Evolutionary conservation across 2,329 filamentous ascomycete genomes (phyloP), one percentile per base, ranked within the genome.

Genomic region (Clathrospora elynae): DNA sequence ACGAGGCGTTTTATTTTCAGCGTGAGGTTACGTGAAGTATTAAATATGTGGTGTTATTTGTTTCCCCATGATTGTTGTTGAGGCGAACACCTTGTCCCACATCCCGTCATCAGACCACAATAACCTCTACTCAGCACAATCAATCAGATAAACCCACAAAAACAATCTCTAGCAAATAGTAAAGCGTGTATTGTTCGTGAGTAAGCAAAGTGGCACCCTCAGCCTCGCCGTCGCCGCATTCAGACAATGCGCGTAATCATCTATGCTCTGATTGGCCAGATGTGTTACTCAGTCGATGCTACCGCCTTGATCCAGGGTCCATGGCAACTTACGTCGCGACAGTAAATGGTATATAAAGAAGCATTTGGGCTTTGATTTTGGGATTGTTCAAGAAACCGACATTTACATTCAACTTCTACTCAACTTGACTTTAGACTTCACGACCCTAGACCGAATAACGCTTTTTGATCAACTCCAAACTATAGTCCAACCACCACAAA

Each of bases 171-270:
- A 55, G 44, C 60, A 53, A 64, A 62, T 66, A 28, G 31, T 18
- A 50, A 20, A 7, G 28, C 29, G 38, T 28, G 30, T 16, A 60
- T 56, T 52, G 42, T 33, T 26, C 34, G 46, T 59, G 51, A 55
- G 53, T 57, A 51, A 55, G 31, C 53, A 55, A 43, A 47, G 56
- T 59, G 59, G 59, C 55, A 45, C 51, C 23, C 40, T 25, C 40
- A 52, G 53, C 42, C 47, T 57, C 46, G 37, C 24, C 28, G n/a
- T n/a, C n/a, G n/a, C n/a, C n/a, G n/a, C n/a, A n/a, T 23, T 35
- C 25, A 32, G 37, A 24, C 38, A 42, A 42, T 40, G 40, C 35
- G 53, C 40, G 62, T 66, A 65, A 66, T 65, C 62, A 66, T 22
- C 33, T n/a, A 29, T 16, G 35, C 31, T 53, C 41, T 67, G 57